Conservation (phyloP, 148 eudicot genomes). For the Vaccinium vitisidaea region DNA sequence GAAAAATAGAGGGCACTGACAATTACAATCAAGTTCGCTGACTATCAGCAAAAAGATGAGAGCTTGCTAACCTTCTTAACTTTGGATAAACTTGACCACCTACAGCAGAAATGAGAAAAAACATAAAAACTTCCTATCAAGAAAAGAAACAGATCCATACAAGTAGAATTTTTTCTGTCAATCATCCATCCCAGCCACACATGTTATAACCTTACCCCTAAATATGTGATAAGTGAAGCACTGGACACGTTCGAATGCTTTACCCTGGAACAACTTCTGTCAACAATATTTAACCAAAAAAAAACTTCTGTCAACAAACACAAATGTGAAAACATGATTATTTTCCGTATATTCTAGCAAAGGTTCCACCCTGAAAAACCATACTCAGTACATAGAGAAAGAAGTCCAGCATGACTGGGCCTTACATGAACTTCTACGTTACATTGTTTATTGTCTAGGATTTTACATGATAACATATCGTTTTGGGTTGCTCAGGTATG, state of each 20-base stretch:
- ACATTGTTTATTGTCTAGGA: neutral
- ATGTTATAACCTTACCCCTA: neutral
- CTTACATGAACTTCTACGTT: neutral
- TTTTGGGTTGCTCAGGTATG: neutral
- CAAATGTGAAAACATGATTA: neutral
- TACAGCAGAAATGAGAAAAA: neutral
- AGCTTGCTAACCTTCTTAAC: neutral
- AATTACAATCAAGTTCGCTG: neutral
- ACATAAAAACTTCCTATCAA: neutral
- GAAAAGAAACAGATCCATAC: neutral
- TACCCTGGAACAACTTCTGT: constrained; percentile 4
- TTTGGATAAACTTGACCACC: neutral
- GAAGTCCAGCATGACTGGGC: neutral
- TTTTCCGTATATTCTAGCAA: neutral
- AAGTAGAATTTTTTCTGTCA: neutral
- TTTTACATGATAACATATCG: neutral
- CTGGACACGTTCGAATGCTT: neutral
- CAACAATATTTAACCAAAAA: neutral
- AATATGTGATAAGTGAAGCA: neutral
- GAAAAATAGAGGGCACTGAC: neutral
- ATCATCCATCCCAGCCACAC: neutral
- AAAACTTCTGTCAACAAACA: neutral
- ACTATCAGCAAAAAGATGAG: neutral
- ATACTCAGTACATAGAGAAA: neutral
- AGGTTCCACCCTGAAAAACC: neutral